Base-by-base conservation (phyloP, 306 rosid species). In the Dryas drummondii region DNA sequence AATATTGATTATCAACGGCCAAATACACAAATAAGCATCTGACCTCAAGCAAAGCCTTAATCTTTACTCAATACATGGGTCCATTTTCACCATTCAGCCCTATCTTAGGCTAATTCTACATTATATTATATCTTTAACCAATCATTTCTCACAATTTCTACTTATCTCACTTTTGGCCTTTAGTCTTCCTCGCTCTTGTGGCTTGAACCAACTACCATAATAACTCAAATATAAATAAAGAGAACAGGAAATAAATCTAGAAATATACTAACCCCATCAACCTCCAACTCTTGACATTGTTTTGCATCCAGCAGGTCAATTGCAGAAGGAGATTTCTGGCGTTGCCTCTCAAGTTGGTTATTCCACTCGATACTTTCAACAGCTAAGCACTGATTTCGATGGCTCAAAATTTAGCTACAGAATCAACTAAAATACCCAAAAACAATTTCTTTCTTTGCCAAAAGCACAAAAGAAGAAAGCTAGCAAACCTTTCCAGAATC, bases 401-500 rank as follows among this genome's bases (percentile, higher is more conserved):
- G 64, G 51, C 71, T 69, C 68, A 64, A 55, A 32, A 53, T 72
- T 79, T 17, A 77, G 73, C 54, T 54, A 56, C 4, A 37, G 11
- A 16, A 19, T 22, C 62, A 59, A 64, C 2, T 27, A 10, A 19
- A 12, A 58, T 68, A 14, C 64, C 55, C 1, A 52, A 22, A 40
- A 40, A 41, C 52, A 15, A 57, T 22, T 22, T 6, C 0, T 27
- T 65, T 11, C 10, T 15, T 49, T 7, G 0, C 50, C 42, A 19
- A 17, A 41, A 2, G 57, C 16, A 17, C 0, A 48, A 41, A 37
- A 47, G 27, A 63, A n/a, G 41, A 37, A 32, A 64, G 13, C 3
- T 12, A 46, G 57, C 59, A 40, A 74, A 90, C 96, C 96, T 86
- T 90, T 55, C 74, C 89, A 0, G 69, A 44, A 50, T 90, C 90